These are phyloP conservation scores for Oryza glumipatula DNA, from an alignment of 176 grass and related monocot genomes.

Conservation along the genomic window DNA sequence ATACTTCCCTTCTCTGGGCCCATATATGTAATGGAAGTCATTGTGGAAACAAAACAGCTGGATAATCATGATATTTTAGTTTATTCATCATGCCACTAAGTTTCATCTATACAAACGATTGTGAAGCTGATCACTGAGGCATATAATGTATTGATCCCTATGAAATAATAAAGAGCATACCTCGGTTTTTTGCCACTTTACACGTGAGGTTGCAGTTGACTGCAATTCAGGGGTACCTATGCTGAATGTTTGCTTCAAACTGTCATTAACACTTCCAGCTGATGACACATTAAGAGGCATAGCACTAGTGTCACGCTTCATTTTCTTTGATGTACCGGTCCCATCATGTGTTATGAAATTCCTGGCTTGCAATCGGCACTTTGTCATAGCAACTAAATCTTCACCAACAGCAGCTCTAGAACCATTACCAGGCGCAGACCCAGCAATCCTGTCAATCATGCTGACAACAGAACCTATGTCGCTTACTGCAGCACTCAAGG, in stretches of 20 bases:
- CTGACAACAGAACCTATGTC: conserved; percentile 89
- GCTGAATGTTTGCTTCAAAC: conserved; percentile 63
- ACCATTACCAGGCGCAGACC: conserved; percentile 93
- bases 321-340: conserved; percentile 86
- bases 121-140: background rate
- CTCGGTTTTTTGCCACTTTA: conserved; percentile 75
- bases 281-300: conserved; percentile 88
- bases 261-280: conserved; percentile 78
- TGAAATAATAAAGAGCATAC: conserved; percentile 46
- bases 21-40: background rate
- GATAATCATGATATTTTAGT: conserved; percentile 1
- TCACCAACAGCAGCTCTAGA: conserved; percentile 94
- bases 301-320: conserved; percentile 96
- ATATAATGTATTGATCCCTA: background rate
- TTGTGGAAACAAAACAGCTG: background rate
- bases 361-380: conserved; percentile 95
- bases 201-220: conserved; percentile 83
- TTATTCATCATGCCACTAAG: background rate
- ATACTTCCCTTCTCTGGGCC: background rate
- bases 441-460: conserved; percentile 93
- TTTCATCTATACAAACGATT: background rate
- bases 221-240: conserved; percentile 72
- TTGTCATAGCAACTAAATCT: conserved; percentile 98
- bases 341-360: conserved; percentile 91
- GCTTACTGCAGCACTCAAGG: conserved; percentile 64